Evolutionary conservation across 371 early-diverging fungal species (phyloP), one percentile per base, ranked within the genome.

Genomic region (Smittium culicis): DNA sequence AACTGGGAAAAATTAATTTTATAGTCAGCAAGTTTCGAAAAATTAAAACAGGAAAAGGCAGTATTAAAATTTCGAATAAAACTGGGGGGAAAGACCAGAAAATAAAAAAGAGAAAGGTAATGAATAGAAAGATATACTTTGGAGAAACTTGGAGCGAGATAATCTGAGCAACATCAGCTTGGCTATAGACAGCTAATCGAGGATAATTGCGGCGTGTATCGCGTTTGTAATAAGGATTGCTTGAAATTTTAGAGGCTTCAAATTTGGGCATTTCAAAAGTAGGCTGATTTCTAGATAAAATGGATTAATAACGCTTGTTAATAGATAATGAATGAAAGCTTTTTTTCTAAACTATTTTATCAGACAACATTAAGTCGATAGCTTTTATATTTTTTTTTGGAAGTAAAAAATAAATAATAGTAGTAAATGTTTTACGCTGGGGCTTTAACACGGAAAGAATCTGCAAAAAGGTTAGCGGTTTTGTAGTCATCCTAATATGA

Each of bases 191-290:
- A 45, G 88, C 87, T n/a, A 88, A 79, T 67, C 88, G 86, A 67
- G 96, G 96, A 75, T 88, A 94, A 78, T 88, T 86, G 74, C 95
- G 85, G 69, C 96, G 85, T 67, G 82, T 81, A 74, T 96, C 96
- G 67, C 94, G 88, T 70, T 86, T 85, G 80, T 80, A 93, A 82
- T 96, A 96, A 69, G 86, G 84, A 84, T 93, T 93, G 77, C 86
- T 80, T 68, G 83, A 81, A 29, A 93, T 73, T 67, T 82, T 84
- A 68, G 84, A 85, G 54, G 84, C 84, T 0, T 74, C 69, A 0
- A 74, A 71, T 24, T 66, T 58, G 17, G 77, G 77, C 54, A 30
- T 67, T 58, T 69, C 70, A 64, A 71, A 74, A 32, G 61, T 61
- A 1, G 77, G 75, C 65, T 77, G 77, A 70, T 71, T 31, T 14